Percentiles rank a stretch among this genome's conserved stretches.
Evolutionary conservation across 495 filamentous ascomycete species (phyloP).

Genomic region (Daldinia bambusicola): DNA sequence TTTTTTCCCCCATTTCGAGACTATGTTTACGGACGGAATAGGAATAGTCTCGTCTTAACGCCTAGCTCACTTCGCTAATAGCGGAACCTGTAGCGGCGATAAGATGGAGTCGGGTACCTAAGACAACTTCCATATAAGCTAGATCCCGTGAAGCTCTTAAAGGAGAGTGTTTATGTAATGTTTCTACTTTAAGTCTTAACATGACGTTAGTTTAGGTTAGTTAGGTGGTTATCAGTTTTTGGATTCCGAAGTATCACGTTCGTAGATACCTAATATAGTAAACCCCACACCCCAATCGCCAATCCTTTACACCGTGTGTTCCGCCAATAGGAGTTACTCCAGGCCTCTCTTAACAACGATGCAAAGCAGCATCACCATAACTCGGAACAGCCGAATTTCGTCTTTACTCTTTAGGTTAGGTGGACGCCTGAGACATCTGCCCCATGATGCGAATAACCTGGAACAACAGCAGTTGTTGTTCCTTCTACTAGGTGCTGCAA

Average conservation of each 20-base stretch:
- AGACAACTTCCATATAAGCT: background rate
- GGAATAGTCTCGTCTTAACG: background rate
- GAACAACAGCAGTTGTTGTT: background rate
- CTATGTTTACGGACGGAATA: background rate
- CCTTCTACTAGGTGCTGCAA: conserved; percentile 7
- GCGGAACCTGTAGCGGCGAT: background rate
- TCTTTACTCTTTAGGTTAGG: background rate
- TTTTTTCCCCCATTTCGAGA: background rate
- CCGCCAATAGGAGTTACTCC: background rate
- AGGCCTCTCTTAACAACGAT: background rate
- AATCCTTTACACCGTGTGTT: background rate
- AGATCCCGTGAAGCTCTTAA: background rate
- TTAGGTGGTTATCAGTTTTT: background rate
- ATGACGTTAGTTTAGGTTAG: background rate
- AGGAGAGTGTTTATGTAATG: background rate
- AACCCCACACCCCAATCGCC: background rate
- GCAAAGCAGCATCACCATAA: background rate
- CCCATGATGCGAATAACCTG: no score
- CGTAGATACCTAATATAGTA: background rate
- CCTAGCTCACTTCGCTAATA: background rate
- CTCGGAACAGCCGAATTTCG: conserved; percentile 28
- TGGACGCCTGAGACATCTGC: no score
- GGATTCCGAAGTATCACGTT: background rate
- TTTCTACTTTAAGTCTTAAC: background rate
- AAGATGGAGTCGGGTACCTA: background rate